Evolutionary conservation across 2,329 filamentous ascomycete species (phyloP), one percentile per base, ranked within the genome.

Genomic region (Shiraia bambusicola): DNA sequence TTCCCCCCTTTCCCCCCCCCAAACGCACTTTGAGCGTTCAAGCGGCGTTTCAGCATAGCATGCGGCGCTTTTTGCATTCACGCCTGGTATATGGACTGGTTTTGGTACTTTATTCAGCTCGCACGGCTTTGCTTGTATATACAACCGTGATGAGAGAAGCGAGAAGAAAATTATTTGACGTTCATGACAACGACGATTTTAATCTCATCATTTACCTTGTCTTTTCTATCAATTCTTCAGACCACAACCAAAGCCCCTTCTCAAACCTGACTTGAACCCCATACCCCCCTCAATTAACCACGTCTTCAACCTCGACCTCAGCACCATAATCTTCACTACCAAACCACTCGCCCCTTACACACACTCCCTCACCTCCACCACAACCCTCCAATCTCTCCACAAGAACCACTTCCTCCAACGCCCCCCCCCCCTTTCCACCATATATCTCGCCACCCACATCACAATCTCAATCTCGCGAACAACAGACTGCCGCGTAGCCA

Each of bases 11-110:
- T 34, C 22, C 6, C 29, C n/a, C n/a, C n/a, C n/a, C n/a, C n/a
- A n/a, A 11, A 27, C 37, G 28, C 42, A 24, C 37, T 34, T 26
- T 37, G 26, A 36, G 37, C 42, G 37, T 45, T 41, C 25, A 11
- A 37, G 40, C 40, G 34, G 34, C 24, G 25, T 28, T 34, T 29
- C 24, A 37, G 34, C 33, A 30, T 34, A 16, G 27, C 28, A 37
- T 24, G 25, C 15, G 41, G 41, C 41, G 39, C 39, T 36, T 42
- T 31, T 34, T 38, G 34, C 8, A 16, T 32, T 32, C 13, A 16
- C 14, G 13, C 13, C 14, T 7, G 29, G 15, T 17, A 11, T 17
- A 32, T 16, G 29, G 16, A 6, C 15, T 7, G 29, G 34, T 24
- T 19, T 2, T 14, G 17, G n/a, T 3, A 26, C n/a, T 25, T 25